These are phyloP conservation scores for Achlya hypogyna DNA, from an alignment of 352 stramenopile species.

Conservation along the genomic window DNA sequence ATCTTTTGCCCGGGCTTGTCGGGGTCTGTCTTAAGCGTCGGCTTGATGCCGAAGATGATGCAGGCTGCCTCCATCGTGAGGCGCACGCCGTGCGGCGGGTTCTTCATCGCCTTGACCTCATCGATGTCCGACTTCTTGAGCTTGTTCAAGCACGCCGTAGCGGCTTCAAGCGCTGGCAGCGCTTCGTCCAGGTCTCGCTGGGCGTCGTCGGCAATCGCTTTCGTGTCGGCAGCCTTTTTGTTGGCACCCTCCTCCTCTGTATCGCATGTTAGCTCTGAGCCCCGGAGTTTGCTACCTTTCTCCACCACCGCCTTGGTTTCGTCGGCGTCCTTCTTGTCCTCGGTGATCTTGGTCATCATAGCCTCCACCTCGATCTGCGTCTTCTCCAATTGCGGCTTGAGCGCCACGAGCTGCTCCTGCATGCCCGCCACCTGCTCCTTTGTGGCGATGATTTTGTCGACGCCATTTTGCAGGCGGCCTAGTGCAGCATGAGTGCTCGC, in stretches of 20 bases:
- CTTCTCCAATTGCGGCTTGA: constrained; percentile 87
- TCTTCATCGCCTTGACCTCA: constrained; percentile 86
- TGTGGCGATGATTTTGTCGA: constrained; percentile 90
- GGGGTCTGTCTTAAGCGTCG: constrained; percentile 73
- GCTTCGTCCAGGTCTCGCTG: constrained; percentile 90
- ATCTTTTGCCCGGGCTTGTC: constrained; percentile 87
- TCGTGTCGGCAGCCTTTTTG: constrained; percentile 88
- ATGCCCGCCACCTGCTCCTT: constrained; percentile 88
- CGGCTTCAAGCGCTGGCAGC: constrained; percentile 84
- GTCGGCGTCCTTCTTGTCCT: constrained; percentile 87
- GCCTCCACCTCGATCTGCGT: constrained; percentile 89
- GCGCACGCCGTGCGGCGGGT: constrained; percentile 73
- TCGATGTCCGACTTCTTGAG: constrained; percentile 93
- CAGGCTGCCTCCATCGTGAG: constrained; percentile 89
- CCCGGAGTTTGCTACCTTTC: constrained; percentile 26
- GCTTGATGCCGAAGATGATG: constrained; percentile 94
- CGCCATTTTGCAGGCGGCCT: constrained; percentile 74
- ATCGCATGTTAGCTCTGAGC: background rate
- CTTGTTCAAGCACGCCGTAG: constrained; percentile 85
- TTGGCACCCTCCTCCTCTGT: constrained; percentile 84
- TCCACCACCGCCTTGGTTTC: constrained; percentile 87
- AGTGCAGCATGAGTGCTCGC: background rate
- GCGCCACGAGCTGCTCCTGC: constrained; percentile 85
- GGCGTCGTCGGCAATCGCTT: constrained; percentile 87
- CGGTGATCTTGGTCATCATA: constrained; percentile 91